Evolutionary conservation across 2,329 filamentous ascomycete genomes (phyloP), one percentile per base, ranked within the genome.

Genomic region (Nemania abortiva): DNA sequence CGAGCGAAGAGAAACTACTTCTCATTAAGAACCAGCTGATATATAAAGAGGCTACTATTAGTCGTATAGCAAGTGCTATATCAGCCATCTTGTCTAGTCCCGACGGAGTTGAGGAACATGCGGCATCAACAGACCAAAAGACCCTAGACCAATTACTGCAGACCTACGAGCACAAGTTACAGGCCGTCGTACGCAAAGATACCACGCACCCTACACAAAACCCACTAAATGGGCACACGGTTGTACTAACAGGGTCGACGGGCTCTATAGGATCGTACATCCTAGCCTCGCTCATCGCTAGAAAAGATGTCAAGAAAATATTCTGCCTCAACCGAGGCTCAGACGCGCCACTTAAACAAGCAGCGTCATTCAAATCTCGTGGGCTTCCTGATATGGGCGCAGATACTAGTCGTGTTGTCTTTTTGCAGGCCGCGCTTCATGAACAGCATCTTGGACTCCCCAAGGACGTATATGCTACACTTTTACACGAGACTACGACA

Each of bases 391-490:
- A 59, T 1, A 2, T 10, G 1, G 5, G 3, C 45, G 5, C 27
- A 10, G 31, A 66, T 3, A 37, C 47, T 6, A 49, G 15, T 6
- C 72, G 71, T 31, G 69, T 75, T 1, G 59, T 70, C 4, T 75
- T 74, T 63, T 52, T 75, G 1, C 66, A 69, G 7, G 61, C 54
- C 20, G 61, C 67, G 45, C 61, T 70, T 22, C 49, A 66, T 5
- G 71, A 63, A 34, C 60, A 71, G 6, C 42, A 66, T 13, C 65
- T 76, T 1, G 74, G 74, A 0, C 69, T 76, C 7, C 10, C 45
- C 1, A 29, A 37, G 0, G 34, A 27, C 0, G 70, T 69, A 27
- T 74, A 76, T 55, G 56, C 42, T 2, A 13, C 20, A 0, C 70
- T 75, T 1, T n/a, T 50, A 3, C 10, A 22, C 7, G 68, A 72